A percentile compares a stretch with the other conserved stretches of the same genome.
These are phyloP conservation scores for Cadophora sp. DNA, from an alignment of 2,329 filamentous ascomycete species.

Conservation along the genomic window DNA sequence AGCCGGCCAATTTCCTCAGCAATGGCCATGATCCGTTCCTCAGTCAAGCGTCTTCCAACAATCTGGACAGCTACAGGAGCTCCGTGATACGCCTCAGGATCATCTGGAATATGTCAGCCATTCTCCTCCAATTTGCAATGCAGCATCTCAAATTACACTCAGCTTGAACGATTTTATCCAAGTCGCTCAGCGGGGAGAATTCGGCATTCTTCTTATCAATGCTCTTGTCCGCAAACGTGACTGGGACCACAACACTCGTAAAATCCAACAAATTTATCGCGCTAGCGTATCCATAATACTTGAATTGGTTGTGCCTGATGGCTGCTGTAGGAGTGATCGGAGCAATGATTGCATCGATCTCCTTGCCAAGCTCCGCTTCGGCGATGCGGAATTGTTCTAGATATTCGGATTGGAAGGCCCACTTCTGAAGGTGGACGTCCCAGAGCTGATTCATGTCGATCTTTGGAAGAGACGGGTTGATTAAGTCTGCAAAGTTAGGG, in stretches of 20 bases:
- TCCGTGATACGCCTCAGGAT: slow-evolving; percentile 39
- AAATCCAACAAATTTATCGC: slow-evolving; percentile 42
- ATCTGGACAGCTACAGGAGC: slow-evolving; percentile 42
- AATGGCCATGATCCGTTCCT: slow-evolving; percentile 46
- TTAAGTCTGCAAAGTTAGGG: slow-evolving; percentile 42
- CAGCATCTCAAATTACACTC: slow-evolving; percentile 37
- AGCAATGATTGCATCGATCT: slow-evolving; percentile 46
- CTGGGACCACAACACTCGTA: slow-evolving; percentile 51
- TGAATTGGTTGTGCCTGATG: slow-evolving; percentile 40
- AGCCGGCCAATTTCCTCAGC: slow-evolving; percentile 47
- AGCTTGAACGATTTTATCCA: slow-evolving; percentile 38
- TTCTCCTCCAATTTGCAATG: slow-evolving; percentile 18
- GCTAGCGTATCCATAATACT: slow-evolving; percentile 39
- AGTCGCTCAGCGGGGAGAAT: slow-evolving; percentile 34
- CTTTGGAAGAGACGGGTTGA: slow-evolving; percentile 33
- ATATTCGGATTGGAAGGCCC: slow-evolving; percentile 45
- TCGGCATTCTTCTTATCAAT: slow-evolving; percentile 44
- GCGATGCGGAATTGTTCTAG: slow-evolving; percentile 44
- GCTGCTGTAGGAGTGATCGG: slow-evolving; percentile 46
- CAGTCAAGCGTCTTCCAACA: slow-evolving; percentile 39
- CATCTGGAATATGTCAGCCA: slow-evolving; percentile 36
- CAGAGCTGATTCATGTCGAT: slow-evolving; percentile 39
- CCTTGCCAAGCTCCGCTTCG: slow-evolving; percentile 39
- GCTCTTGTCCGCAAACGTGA: slow-evolving; percentile 50
- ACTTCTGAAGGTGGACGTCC: slow-evolving; percentile 38